phyloP scores from a whole-genome alignment of 1,284 basidiomycete species.

The Afroboletus lepidellus region DNA sequence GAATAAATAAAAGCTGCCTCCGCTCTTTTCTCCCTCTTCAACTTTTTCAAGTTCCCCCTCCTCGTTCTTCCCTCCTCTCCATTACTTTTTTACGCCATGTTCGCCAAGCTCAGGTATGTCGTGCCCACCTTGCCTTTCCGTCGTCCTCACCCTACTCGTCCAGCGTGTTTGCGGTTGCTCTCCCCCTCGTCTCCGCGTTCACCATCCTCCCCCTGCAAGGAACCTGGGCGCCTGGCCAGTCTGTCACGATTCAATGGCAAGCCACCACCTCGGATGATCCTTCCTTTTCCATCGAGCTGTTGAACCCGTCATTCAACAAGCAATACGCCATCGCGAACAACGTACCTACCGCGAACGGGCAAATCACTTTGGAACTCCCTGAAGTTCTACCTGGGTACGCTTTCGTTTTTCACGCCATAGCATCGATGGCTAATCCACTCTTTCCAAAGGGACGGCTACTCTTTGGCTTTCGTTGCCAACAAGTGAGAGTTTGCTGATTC shows the following conservation, averaged over 20 bases:
- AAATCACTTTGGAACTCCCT: conserved; percentile 46
- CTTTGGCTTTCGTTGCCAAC: conserved; percentile 48
- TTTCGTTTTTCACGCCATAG: background rate
- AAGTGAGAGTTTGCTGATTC: conserved; percentile 26
- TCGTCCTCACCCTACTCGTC: background rate
- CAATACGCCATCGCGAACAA: conserved; percentile 60
- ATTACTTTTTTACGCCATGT: conserved; percentile 32
- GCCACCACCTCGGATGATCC: background rate
- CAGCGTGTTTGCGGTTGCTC: background rate
- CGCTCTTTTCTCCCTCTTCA: background rate
- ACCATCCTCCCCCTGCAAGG: background rate
- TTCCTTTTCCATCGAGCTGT: conserved; percentile 33
- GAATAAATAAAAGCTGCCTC: conserved; percentile 27
- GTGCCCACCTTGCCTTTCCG: fast-evolving
- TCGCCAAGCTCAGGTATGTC: conserved; percentile 36
- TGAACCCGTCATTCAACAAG: conserved; percentile 52
- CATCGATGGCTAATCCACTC: conserved; percentile 3
- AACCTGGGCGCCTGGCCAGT: conserved; percentile 27
- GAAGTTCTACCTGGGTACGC: conserved; percentile 51
- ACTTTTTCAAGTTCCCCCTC: conserved; percentile 17
- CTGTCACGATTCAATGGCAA: background rate
- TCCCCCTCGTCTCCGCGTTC: background rate
- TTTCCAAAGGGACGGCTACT: conserved; percentile 42
- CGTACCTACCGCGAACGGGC: conserved; percentile 39
- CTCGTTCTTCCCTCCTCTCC: background rate